Conservation (phyloP, 495 filamentous ascomycete species). For the Lasiosphaeria miniovina region DNA sequence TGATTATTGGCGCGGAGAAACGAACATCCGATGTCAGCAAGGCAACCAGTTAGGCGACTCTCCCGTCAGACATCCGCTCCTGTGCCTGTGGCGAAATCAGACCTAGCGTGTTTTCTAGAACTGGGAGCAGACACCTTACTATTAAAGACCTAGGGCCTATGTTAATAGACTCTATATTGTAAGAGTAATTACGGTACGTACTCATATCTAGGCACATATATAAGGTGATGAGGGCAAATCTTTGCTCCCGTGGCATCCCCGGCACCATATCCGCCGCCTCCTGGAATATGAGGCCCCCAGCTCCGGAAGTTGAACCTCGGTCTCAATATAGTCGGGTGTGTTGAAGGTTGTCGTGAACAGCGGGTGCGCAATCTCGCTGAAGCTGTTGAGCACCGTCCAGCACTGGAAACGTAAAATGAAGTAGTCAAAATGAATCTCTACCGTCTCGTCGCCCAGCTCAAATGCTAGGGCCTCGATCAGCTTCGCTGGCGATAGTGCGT, state of each 20-base stretch:
- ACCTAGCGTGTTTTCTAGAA: too few relatives aligned
- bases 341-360: neutral
- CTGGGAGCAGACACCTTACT: too few relatives aligned
- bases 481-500: neutral
- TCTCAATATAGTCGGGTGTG: neutral
- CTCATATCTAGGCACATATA: too few relatives aligned
- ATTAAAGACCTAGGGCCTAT: too few relatives aligned
- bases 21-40: too few relatives aligned
- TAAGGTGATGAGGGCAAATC: too few relatives aligned
- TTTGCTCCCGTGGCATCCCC: neutral
- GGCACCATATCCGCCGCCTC: conserved; percentile 3
- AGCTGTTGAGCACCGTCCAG: neutral
- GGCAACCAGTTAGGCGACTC: too few relatives aligned
- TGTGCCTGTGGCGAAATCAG: too few relatives aligned
- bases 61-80: too few relatives aligned
- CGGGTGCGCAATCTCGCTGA: neutral
- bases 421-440: neutral
- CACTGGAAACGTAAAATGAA: neutral
- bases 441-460: neutral
- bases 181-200: too few relatives aligned
- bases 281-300: conserved; percentile 3
- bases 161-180: too few relatives aligned
- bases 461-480: conserved; percentile 3
- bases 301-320: neutral
- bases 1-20: too few relatives aligned